Conservation (phyloP, 2,329 filamentous ascomycete genomes). For the Fonsecaea erecta region DNA sequence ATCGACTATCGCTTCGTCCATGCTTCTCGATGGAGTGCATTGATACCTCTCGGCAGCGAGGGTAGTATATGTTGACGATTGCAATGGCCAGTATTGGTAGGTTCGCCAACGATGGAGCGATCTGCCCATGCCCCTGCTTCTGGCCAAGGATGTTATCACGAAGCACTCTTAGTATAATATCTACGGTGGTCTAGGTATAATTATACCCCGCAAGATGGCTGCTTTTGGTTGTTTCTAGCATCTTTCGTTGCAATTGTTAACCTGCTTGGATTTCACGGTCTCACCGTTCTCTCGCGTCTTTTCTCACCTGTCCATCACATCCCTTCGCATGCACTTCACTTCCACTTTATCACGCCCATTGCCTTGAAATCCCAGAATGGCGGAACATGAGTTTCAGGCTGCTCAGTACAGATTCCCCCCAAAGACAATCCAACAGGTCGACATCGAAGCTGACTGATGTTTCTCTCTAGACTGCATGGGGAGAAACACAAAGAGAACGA, state of each 20-base stretch:
- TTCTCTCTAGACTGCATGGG: constrained; percentile 11
- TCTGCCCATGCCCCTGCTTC: background rate
- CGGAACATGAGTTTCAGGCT: constrained; percentile 18
- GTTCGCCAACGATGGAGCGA: background rate
- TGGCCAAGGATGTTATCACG: background rate
- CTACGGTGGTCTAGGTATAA: background rate
- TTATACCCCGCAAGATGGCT: background rate
- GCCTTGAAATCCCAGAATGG: background rate
- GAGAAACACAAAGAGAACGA: constrained; percentile 6
- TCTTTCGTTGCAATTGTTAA: background rate
- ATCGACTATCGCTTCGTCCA: background rate
- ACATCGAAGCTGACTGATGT: background rate
- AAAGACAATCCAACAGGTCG: background rate
- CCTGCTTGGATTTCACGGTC: background rate
- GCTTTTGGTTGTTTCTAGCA: background rate
- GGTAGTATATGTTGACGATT: background rate
- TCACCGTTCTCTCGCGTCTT: background rate
- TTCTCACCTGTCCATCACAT: background rate
- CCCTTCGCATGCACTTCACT: background rate
- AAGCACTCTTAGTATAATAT: background rate
- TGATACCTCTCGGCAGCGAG: background rate
- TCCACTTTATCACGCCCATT: background rate
- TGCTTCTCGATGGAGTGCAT: background rate
- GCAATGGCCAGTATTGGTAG: background rate
- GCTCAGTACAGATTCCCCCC: constrained; percentile 12